Evolutionary conservation across 1,284 basidiomycete genomes (phyloP).

Genomic region (Cystobasidium sp.): DNA sequence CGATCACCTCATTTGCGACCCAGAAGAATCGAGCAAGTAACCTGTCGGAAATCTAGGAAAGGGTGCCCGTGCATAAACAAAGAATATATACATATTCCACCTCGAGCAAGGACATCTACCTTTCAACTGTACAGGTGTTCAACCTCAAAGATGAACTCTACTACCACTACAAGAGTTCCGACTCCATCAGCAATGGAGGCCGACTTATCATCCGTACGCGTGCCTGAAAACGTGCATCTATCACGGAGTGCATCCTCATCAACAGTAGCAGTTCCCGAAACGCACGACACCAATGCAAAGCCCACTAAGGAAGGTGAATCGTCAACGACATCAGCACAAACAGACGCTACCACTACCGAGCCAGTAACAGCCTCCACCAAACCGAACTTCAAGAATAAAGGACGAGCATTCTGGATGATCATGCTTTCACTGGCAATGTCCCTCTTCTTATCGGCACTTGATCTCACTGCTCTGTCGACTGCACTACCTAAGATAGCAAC

Average conservation of each 20-base stretch:
- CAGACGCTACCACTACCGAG: neutral
- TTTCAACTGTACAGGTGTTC: neutral
- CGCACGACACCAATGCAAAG: neutral
- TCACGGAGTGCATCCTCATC: conserved; percentile 2
- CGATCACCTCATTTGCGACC: too few relatives aligned
- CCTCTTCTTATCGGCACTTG: conserved; percentile 47
- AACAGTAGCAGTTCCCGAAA: neutral
- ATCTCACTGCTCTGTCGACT: conserved; percentile 51
- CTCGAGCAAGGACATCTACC: too few relatives aligned
- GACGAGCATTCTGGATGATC: conserved; percentile 48
- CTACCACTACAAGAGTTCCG: neutral
- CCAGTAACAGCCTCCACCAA: conserved; percentile 10
- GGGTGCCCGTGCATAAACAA: too few relatives aligned
- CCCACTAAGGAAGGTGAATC: neutral
- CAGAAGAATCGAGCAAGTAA: too few relatives aligned
- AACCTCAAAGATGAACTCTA: neutral
- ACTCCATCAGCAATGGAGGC: neutral
- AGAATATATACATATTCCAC: too few relatives aligned
- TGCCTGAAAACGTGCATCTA: conserved; percentile 2
- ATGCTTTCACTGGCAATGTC: conserved; percentile 48
- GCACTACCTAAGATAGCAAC: conserved; percentile 47
- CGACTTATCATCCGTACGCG: conserved; percentile 5
- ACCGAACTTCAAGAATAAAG: conserved; percentile 17
- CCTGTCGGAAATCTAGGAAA: too few relatives aligned
- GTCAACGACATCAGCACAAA: neutral